A percentile compares a stretch with the other conserved stretches of the same genome.
Conservation (phyloP, 2,329 filamentous ascomycete genomes). For the Ophiostoma perfectum region DNA sequence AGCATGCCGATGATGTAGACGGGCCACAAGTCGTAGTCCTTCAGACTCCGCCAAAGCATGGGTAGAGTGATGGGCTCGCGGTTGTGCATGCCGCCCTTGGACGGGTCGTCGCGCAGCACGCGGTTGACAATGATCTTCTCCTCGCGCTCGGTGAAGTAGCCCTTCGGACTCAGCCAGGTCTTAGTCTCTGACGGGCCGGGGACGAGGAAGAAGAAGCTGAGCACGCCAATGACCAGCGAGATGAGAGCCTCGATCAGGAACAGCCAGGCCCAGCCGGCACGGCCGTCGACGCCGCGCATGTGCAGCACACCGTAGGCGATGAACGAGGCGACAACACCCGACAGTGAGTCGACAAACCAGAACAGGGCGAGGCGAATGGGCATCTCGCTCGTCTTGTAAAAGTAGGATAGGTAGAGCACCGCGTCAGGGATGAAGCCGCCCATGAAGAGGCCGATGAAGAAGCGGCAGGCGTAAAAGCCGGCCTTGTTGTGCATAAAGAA, state of each 20-base stretch:
- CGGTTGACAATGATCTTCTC: slow-evolving; percentile 55
- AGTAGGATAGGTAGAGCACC: slow-evolving; percentile 35
- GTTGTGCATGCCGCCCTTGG: slow-evolving; percentile 55
- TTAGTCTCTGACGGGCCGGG: slow-evolving; percentile 38
- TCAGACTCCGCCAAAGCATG: slow-evolving; percentile 23
- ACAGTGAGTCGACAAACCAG: slow-evolving; percentile 32
- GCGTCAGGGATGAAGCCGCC: slow-evolving; percentile 35
- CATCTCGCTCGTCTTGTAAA: slow-evolving; percentile 34
- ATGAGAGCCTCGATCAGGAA: slow-evolving; percentile 50
- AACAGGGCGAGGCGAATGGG: slow-evolving; percentile 35
- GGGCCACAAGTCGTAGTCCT: slow-evolving; percentile 26
- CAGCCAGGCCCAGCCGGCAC: slow-evolving; percentile 41
- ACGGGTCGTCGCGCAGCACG: slow-evolving; percentile 51
- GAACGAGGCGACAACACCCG: slow-evolving; percentile 34
- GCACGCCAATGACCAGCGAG: slow-evolving; percentile 39
- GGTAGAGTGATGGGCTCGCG: slow-evolving; percentile 47
- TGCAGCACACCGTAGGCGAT: slow-evolving; percentile 36
- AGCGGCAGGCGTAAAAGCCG: slow-evolving; percentile 30
- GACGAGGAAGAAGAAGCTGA: slow-evolving; percentile 46
- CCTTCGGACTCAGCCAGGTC: slow-evolving; percentile 41
- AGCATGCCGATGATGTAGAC: slow-evolving; percentile 25
- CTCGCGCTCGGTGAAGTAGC: slow-evolving; percentile 56
- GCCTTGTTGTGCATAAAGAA: slow-evolving; percentile 22
- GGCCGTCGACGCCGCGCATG: slow-evolving; percentile 36
- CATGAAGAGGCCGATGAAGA: slow-evolving; percentile 31